Percentiles rank a stretch among this genome's conserved stretches.
phyloP scores from a whole-genome alignment of 129 eudicot genomes.

The Deinandra increscens region DNA sequence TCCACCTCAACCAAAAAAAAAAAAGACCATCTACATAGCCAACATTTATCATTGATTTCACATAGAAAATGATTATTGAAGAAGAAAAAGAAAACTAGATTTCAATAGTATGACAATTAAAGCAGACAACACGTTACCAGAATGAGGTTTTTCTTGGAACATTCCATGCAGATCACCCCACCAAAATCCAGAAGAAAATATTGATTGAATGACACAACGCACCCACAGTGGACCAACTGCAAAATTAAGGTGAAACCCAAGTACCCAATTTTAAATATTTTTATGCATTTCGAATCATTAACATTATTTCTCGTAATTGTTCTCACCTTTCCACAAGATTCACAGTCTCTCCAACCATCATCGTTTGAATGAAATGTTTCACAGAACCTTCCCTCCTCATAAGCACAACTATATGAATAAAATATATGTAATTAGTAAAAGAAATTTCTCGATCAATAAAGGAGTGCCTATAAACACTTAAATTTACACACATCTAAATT shows the following conservation, averaged over 20 bases:
- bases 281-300: not conserved
- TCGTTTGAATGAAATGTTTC: constrained; percentile 71
- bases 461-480: not conserved
- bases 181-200: constrained; percentile 73
- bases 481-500: constrained; percentile 4
- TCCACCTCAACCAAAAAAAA: too few relatives aligned
- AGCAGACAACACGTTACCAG: constrained; percentile 37
- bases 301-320: not conserved
- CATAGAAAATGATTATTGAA: not conserved
- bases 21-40: too few relatives aligned
- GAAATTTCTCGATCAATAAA: not conserved
- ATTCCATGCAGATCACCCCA: constrained; percentile 72
- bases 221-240: constrained; percentile 83
- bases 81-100: not conserved
- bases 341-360: constrained; percentile 86
- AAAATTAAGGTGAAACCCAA: constrained; percentile 8
- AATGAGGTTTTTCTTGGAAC: constrained; percentile 57
- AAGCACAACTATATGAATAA: constrained; percentile 48
- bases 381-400: constrained; percentile 70
- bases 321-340: constrained; percentile 69
- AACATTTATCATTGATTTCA: too few relatives aligned
- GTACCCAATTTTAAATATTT: not conserved
- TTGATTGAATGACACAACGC: constrained; percentile 64
- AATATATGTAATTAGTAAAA: constrained; percentile 1
- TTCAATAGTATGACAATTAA: not conserved